Evolutionary conservation across 305 asterid species (phyloP), one percentile per base, ranked within the genome.

Genomic region (Stenogyne calaminthoides): DNA sequence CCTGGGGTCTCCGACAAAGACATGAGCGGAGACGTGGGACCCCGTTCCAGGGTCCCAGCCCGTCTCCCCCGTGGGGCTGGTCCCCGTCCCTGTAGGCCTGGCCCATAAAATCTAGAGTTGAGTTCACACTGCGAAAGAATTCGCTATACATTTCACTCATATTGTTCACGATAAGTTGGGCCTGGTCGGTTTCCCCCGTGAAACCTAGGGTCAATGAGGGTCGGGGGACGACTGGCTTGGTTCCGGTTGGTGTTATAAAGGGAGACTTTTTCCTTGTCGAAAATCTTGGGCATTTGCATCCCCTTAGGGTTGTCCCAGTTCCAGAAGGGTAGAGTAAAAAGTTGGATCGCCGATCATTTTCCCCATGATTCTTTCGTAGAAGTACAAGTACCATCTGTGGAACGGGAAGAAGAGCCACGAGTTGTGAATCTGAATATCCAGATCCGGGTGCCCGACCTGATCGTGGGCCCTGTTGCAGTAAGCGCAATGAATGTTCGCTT

Each of bases 271-370:
- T 27, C 6, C 16, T 69, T 42, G 19, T 19, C 39, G 67, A 80
- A 86, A 9, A 80, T 72, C 6, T 39, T 11, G 0, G 90, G 90
- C 1, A 88, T 51, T 10, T 72, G 47, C 91, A 84, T 86, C 0
- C 93, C 93, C 8, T 58, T 60, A 0, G 88, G 91, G n/a, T 73
- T 70, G 70, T 88, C 93, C 93, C 93, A 85, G 66, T 85, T 81
- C 88, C 88, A 85, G 57, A 58, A 85, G 1, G 89, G 89, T 14
- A 85, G 15, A 11, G 86, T 82, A 22, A 22, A 85, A 85, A 9
- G 75, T 76, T 0, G 87, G 86, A 34, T 85, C 86, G 0, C 40
- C 65, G 22, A 85, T 76, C 25, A 85, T 11, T 9, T 70, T 64
- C 6, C 81, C 87, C 47, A 82, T 25, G 40, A 85, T 85, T 44